Evolutionary conservation across 352 stramenopile genomes (phyloP), one percentile per base, ranked within the genome.

Genomic region (Thraustotheca clavata): DNA sequence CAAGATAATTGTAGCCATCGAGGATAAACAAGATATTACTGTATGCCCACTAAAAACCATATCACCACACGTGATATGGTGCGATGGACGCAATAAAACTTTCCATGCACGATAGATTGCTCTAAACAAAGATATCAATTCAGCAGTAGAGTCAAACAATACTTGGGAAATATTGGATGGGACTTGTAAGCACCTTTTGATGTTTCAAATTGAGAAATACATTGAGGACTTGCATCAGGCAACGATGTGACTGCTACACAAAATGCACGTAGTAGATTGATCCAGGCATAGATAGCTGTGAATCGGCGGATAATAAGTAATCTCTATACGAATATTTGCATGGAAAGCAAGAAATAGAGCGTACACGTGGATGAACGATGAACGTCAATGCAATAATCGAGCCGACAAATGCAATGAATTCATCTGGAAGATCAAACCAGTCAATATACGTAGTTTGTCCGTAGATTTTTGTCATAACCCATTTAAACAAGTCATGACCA

Each of bases 41-140:
- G 80, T 80, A 69, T 94, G 85, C 32, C 85, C 85, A 66, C 85
- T 94, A 71, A 94, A 94, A 71, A 94, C 79, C 85, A 94, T 94
- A 54, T 94, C 85, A 66, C 85, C 85, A 65, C 85, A 94, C 12
- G 85, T 94, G 65, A 94, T 94, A 71, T 94, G 79, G 68, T 92
- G 77, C 43, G 85, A 89, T 33, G 85, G 85, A 36, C 80, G 72
- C 36, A 88, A 79, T 62, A 94, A 76, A 34, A 94, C 85, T 63
- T 94, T 92, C 72, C 75, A 87, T 12, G 85, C 85, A 48, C 85
- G 85, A 24, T 74, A 70, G 61, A 92, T 88, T 7, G 85, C 85
- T 39, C 83, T 92, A 59, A 5, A 14, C 73, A 61, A 1, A 27
- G 49, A 52, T 16, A 60, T 46, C n/a, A 38, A 38, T 60, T 5